Base-by-base conservation (phyloP, 2,329 filamentous ascomycete species). In the Aspergillus thermomutatus region DNA sequence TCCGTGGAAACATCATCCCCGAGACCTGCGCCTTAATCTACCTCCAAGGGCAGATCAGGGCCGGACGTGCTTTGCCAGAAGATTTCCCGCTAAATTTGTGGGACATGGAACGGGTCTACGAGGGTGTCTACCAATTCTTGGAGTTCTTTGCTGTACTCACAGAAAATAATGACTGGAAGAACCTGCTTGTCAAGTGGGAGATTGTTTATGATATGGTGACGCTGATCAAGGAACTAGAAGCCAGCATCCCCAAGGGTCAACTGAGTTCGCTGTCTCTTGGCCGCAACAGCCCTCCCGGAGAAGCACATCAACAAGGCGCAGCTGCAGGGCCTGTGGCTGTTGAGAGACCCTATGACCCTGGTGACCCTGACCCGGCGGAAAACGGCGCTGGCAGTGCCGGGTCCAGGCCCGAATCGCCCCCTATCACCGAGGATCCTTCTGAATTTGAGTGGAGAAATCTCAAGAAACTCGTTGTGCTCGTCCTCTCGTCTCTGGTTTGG, bases 51-150 rank as follows among this genome's bases (percentile, higher is more conserved):
- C 89, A 96, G 69, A 96, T 97, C 34, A 87, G 91, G 45, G 86
- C 88, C 43, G 87, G 88, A 31, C 82, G 87, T 55, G 86, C 88
- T 17, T 84, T 93, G 58, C 87, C 91, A 0, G 86, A 90, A 60
- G 92, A 97, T 67, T 97, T 97, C 66, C 93, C 93, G 0, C 87
- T 97, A 1, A 95, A 97, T 66, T 83, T 92, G 49, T 97, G 93
- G 93, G 93, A 97, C 67, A 96, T 97, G 89, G 93, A 97, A 72
- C 86, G 93, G 14, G 93, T 95, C 57, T 96, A 96, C 72, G 93
- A 97, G 68, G 93, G 93, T 0, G 85, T 97, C 1, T 91, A 92
- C 52, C 92, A 97, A 72, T 96, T 96, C 69, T 84, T 97, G 1
- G 92, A 97, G 66, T 96, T 97, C 71, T 89, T 97, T 53, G 91